Evolutionary conservation across 2,329 filamentous ascomycete species (phyloP).

Genomic region (Neospermospora avenae): DNA sequence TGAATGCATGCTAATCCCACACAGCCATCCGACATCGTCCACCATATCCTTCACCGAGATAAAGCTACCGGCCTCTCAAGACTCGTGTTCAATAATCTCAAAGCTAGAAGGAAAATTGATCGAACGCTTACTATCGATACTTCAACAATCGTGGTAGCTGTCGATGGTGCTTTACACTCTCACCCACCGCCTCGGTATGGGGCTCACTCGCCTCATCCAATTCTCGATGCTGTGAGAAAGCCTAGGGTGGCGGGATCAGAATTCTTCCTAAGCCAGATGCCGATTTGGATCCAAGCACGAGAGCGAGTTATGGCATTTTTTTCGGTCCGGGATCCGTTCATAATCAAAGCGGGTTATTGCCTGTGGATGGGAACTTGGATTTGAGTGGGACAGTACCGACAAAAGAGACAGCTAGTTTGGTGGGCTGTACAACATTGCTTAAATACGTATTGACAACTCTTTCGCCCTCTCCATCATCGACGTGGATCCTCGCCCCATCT

Average conservation of each 20-base stretch:
- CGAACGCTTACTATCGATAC: constrained; percentile 4
- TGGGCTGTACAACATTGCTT: neutral
- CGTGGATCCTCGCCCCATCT: neutral
- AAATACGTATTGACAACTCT: too few relatives aligned
- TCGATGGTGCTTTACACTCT: constrained; percentile 1
- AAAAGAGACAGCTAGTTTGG: constrained; percentile 3
- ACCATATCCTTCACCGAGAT: constrained; percentile 9
- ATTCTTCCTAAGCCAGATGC: neutral
- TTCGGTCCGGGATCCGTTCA: constrained; percentile 2
- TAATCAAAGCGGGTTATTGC: neutral
- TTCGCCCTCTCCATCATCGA: too few relatives aligned
- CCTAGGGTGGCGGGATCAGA: too few relatives aligned
- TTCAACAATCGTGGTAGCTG: constrained; percentile 1
- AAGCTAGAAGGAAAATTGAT: constrained; percentile 7
- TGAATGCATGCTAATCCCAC: neutral
- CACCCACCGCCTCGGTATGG: too few relatives aligned
- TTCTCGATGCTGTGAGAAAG: too few relatives aligned
- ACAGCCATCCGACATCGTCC: constrained; percentile 8
- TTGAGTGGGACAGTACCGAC: neutral
- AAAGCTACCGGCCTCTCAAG: neutral
- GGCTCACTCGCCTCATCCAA: too few relatives aligned
- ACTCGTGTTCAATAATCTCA: constrained; percentile 10
- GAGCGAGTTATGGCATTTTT: constrained; percentile 1
- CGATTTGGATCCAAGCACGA: neutral
- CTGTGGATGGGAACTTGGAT: neutral